phyloP scores from a whole-genome alignment of 176 grass and related monocot species.

The Carex cristatella region DNA sequence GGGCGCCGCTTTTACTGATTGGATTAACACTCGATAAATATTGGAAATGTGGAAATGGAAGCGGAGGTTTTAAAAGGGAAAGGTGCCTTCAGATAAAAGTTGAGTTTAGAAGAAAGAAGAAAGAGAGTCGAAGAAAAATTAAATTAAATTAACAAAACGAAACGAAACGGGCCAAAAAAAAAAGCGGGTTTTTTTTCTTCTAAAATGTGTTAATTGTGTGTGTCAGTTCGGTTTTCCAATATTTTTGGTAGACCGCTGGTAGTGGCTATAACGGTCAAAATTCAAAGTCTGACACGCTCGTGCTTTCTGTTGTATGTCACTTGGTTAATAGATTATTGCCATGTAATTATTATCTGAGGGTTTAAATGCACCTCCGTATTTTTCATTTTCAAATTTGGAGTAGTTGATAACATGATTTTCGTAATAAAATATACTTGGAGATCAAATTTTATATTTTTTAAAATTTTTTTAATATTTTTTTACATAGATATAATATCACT shows the following conservation, averaged over 20 bases:
- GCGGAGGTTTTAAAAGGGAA: slow-evolving; percentile 15
- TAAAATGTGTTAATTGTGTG: background rate
- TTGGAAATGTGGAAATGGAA: background rate
- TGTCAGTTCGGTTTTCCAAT: background rate
- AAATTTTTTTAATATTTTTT: too few relatives aligned
- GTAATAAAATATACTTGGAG: too few relatives aligned
- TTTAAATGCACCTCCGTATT: too few relatives aligned
- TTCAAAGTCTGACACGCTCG: slow-evolving; percentile 3
- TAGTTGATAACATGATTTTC: too few relatives aligned
- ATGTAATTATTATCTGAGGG: background rate
- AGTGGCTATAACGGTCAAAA: slow-evolving; percentile 12
- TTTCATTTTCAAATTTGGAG: too few relatives aligned
- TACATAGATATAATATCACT: too few relatives aligned
- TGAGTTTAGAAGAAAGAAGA: background rate
- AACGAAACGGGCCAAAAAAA: background rate
- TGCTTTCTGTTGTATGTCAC: background rate
- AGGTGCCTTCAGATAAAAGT: background rate
- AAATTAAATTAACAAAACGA: background rate
- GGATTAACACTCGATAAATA: background rate
- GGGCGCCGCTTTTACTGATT: slow-evolving; percentile 6
- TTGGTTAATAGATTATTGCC: background rate
- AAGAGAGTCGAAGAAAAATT: background rate
- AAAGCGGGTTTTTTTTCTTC: background rate
- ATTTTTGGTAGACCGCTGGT: background rate
- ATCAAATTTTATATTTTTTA: too few relatives aligned